Evolutionary conservation across 371 early-diverging fungal species (phyloP).

Genomic region (Rozella allomycis): DNA sequence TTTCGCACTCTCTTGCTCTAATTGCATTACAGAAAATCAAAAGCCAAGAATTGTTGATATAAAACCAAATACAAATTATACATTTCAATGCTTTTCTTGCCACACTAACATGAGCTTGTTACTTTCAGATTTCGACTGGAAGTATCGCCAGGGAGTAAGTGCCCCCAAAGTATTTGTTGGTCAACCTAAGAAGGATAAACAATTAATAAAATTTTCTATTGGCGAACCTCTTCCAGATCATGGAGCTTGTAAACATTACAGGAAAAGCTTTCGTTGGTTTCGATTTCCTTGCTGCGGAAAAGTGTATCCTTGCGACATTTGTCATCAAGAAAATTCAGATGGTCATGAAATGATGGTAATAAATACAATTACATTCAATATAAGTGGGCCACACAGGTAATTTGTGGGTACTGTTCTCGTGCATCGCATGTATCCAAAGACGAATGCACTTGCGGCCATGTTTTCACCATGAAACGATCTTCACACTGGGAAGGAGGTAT

Average conservation of each 20-base stretch:
- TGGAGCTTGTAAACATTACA: constrained; percentile 82
- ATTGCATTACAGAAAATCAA: too few relatives aligned
- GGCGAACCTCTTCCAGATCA: constrained; percentile 13
- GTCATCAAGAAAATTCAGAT: too few relatives aligned
- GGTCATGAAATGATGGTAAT: too few relatives aligned
- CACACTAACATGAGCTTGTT: too few relatives aligned
- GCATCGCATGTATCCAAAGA: constrained; percentile 42
- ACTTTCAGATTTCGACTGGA: too few relatives aligned
- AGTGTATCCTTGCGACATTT: constrained; percentile 75
- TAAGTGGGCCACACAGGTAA: constrained; percentile 50
- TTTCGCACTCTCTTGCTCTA: too few relatives aligned
- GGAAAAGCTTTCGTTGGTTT: constrained; percentile 81
- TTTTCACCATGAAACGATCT: constrained; percentile 21
- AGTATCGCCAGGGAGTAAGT: too few relatives aligned
- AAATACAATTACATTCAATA: background rate
- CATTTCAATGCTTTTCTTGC: too few relatives aligned
- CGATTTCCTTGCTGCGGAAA: constrained; percentile 80
- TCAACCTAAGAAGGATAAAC: background rate
- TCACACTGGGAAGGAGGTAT: constrained; percentile 14
- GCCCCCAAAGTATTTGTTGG: too few relatives aligned
- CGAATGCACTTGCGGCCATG: constrained; percentile 43
- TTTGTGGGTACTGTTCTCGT: constrained; percentile 78
- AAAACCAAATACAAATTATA: too few relatives aligned
- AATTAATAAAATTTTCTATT: background rate
- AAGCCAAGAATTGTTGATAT: too few relatives aligned